Percentiles rank a stretch among this genome's conserved stretches.
Conservation (phyloP, 345 rosid species). For the Mangifera indica region DNA sequence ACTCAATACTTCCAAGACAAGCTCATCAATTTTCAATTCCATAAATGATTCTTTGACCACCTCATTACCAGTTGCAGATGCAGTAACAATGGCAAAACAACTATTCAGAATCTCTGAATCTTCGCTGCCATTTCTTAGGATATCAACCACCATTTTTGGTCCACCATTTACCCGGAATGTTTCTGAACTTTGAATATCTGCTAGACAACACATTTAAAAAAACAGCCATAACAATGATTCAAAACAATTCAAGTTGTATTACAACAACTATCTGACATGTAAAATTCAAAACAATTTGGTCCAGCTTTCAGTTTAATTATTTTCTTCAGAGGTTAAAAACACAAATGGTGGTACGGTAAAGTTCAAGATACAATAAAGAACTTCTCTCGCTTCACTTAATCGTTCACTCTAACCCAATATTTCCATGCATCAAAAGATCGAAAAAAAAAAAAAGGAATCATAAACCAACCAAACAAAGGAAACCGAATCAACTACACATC, state of each 20-base stretch:
- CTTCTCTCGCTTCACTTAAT: background rate
- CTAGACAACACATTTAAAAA: slow-evolving; percentile 9
- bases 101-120: slow-evolving; percentile 48
- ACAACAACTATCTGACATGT: background rate
- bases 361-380: background rate
- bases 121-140: slow-evolving; percentile 43
- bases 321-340: background rate
- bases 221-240: slow-evolving; percentile 2
- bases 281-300: background rate
- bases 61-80: slow-evolving; percentile 82
- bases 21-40: slow-evolving; percentile 77
- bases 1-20: slow-evolving; percentile 59
- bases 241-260: background rate
- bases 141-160: slow-evolving; percentile 47
- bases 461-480: slow-evolving; percentile 5
- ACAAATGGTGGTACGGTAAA: background rate
- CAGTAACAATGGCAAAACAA: slow-evolving; percentile 71
- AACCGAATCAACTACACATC: background rate
- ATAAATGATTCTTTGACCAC: slow-evolving; percentile 73
- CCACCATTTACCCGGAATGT: slow-evolving; percentile 55
- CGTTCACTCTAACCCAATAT: background rate
- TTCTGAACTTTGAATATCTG: slow-evolving; percentile 77
- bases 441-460: background rate
- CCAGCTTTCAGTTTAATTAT: background rate
- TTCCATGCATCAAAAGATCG: background rate